Evolutionary conservation across 306 rosid genomes (phyloP), one percentile per base, ranked within the genome.

Genomic region (Lathyrus sativus): DNA sequence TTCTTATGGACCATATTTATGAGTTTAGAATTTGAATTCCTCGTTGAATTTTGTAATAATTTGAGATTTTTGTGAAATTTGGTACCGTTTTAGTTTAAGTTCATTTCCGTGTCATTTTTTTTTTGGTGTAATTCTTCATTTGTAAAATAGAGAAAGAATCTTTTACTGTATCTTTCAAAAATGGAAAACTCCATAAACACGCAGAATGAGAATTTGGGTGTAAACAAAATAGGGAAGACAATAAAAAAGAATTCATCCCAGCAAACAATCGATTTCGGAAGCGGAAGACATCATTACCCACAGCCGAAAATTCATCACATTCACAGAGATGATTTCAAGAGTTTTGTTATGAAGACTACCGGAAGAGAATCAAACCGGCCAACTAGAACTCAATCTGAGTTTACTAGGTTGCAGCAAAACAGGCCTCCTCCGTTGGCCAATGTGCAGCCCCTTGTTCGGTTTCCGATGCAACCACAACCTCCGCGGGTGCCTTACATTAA

Each of bases 341-440:
- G 82, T 70, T 79, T 91, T 54, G 96, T 91, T 62, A 92, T 86
- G 82, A 80, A 80, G 77, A 86, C 86, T 11, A 88, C 93, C 31
- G 97, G 97, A 12, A 44, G n/a, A 44, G 14, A 11, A 44, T 13
- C 15, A 8, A 88, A 85, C 51, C 85, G 92, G 15, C 92, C 6
- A 3, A 12, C 49, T 11, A 13, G 39, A 35, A 35, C 39, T 35
- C 39, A 35, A 35, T 35, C 9, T 35, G 39, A 86, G 71, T 86
- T 88, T 51, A 45, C 79, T 78, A 74, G 96, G 50, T 53, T 91
- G 81, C 96, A 86, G 78, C 88, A 73, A 65, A 88, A 86, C 39
- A 81, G 93, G 6, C 97, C 97, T 48, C 96, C 97, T 31, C 96
- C 97, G 1, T 78, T 88, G 33, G 85, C n/a, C 78, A 26, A 31